phyloP scores from a whole-genome alignment of 2,329 filamentous ascomycete genomes.

The Talaromyces verruculosus region DNA sequence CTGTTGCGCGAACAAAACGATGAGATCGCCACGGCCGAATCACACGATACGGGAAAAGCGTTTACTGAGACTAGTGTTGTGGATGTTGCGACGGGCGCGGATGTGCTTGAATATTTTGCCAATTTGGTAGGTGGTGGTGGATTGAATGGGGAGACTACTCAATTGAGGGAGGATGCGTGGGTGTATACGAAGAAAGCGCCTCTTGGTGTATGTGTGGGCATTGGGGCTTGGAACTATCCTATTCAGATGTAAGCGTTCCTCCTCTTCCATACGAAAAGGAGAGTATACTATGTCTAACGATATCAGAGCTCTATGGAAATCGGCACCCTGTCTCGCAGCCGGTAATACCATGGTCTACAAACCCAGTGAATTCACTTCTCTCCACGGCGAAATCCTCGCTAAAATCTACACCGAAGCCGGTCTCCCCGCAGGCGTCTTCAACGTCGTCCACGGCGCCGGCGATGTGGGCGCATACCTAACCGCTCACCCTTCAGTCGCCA shows the following conservation, averaged over 20 bases:
- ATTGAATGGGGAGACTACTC: constrained; percentile 75
- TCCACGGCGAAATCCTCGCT: constrained; percentile 76
- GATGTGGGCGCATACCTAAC: constrained; percentile 75
- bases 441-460: constrained; percentile 78
- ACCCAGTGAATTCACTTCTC: constrained; percentile 79
- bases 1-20: constrained; percentile 76
- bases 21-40: constrained; percentile 75
- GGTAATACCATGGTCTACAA: constrained; percentile 93
- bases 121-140: constrained; percentile 75
- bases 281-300: background rate
- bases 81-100: constrained; percentile 78
- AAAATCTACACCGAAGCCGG: constrained; percentile 76
- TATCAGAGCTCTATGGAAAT: constrained; percentile 74
- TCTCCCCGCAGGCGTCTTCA: constrained; percentile 79
- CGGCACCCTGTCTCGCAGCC: constrained; percentile 77
- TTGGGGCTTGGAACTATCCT: constrained; percentile 90
- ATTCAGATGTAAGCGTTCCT: constrained; percentile 66
- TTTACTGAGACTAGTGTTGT: constrained; percentile 81
- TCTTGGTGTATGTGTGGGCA: constrained; percentile 79
- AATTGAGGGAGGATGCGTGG: constrained; percentile 72
- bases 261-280: background rate
- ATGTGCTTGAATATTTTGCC: constrained; percentile 84
- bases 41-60: constrained; percentile 81
- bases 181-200: constrained; percentile 80
- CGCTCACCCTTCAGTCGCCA: constrained; percentile 69